Evolutionary conservation across 169 alveolate genomes (phyloP).

Genomic region (Plasmodium cynomolgi): DNA sequence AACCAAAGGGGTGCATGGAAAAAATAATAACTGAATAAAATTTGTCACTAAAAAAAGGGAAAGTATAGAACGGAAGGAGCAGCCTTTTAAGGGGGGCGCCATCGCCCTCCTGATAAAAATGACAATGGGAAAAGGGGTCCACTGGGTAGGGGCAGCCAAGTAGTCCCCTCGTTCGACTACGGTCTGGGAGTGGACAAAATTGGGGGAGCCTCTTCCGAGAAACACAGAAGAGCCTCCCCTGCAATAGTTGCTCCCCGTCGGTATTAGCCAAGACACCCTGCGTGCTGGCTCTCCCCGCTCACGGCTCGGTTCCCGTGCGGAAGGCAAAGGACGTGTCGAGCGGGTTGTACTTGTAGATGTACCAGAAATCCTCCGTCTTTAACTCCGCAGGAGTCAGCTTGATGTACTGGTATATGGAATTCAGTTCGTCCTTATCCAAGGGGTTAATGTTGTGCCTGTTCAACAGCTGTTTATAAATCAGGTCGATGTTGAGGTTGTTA

Average conservation of each 20-base stretch:
- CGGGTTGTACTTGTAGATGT: constrained; percentile 54
- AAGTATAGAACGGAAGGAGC: not conserved
- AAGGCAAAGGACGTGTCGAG: constrained; percentile 48
- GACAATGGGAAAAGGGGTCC: not conserved
- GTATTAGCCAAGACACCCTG: not conserved
- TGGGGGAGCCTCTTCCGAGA: not conserved
- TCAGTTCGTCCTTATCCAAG: constrained; percentile 36
- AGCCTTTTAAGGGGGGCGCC: not conserved
- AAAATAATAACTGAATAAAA: not conserved
- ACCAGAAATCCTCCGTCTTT: constrained; percentile 63
- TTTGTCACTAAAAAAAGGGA: not conserved
- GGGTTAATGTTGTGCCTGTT: constrained; percentile 71
- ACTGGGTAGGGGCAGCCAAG: not conserved
- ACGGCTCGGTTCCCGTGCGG: constrained; percentile 70
- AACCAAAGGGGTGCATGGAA: not conserved
- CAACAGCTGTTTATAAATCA: constrained; percentile 47
- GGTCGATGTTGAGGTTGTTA: constrained; percentile 47
- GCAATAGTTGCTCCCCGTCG: not conserved
- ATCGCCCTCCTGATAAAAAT: not conserved
- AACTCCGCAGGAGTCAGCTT: constrained; percentile 55
- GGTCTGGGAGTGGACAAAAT: not conserved
- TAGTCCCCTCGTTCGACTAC: not conserved
- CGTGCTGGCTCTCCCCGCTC: not conserved
- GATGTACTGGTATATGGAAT: constrained; percentile 27
- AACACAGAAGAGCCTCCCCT: not conserved